A percentile compares a stretch with the other conserved stretches of the same genome.
Conservation (phyloP, 129 eudicot genomes). For the Saussurea involucrata region DNA sequence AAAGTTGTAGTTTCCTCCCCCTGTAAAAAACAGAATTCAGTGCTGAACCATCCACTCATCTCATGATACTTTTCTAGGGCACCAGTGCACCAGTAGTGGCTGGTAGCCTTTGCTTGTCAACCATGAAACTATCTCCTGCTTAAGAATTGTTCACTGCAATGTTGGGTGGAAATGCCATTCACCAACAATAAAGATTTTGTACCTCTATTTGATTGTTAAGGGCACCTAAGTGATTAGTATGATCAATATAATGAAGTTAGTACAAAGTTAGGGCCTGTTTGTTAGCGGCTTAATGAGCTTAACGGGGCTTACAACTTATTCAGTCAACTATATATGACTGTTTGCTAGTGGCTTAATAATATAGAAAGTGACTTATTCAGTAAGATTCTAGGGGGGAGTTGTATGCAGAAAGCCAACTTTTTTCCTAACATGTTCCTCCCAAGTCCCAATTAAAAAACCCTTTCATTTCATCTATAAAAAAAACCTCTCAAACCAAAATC, state of each 20-base stretch:
- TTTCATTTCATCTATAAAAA: no score
- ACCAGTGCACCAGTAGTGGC: background rate
- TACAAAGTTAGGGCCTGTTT: background rate
- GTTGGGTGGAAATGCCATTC: background rate
- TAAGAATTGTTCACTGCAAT: background rate
- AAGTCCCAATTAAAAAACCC: no score
- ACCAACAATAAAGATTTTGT: background rate
- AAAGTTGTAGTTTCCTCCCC: no score
- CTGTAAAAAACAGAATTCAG: background rate
- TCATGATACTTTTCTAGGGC: background rate
- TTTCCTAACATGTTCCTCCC: no score
- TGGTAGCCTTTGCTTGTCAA: background rate
- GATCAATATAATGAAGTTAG: background rate
- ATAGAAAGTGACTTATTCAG: no score
- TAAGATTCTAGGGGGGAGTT: no score
- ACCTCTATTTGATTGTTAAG: background rate
- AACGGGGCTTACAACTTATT: no score
- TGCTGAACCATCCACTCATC: background rate
- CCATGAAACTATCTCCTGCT: background rate
- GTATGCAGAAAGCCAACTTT: no score
- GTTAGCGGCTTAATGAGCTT: no score
- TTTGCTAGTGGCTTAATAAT: no score
- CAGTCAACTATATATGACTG: no score
- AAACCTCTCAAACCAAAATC: no score
- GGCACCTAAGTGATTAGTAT: background rate